Evolutionary conservation across 805 yeast genomes (phyloP), one percentile per base, ranked within the genome.

Genomic region (Wickerhamomyces rabaulensis): DNA sequence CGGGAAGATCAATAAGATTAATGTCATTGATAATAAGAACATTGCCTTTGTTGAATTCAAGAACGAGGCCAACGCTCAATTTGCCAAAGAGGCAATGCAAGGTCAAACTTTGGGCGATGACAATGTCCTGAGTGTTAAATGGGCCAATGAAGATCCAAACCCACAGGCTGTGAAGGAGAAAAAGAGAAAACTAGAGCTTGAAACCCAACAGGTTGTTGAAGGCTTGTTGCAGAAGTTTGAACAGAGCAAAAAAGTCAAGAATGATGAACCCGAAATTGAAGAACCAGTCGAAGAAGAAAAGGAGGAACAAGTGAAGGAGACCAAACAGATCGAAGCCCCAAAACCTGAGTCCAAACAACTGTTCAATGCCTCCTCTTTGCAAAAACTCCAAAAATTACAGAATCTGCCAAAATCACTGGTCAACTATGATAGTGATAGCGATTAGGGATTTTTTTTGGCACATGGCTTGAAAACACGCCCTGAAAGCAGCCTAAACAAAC

Each of bases 31-130:
- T 44, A 67, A 68, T 22, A 82, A 83, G 57, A 78, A 80, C 36
- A 80, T 91, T 58, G 96, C 91, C 0, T 91, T 92, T 67, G 78
- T 94, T 7, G 83, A 86, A 1, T 92, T 69, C 59, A 72, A 71
- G 47, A 63, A 73, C 31, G 96, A 88, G 56, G 63, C 75, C 19
- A 82, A 77, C 59, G 97, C 97, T 0, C 97, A 92, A 63, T 94
- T 92, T 71, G 96, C 97, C 0, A 87, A 88, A 57, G 98, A 92
- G 63, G 96, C 96, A 1, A 88, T 92, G 96, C 78, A 84, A 36
- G 82, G 83, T 39, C 98, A 92, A 62, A 75, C 86, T 9, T 62
- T 91, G 8, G 75, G 82, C 44, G 80, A 76, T 39, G 75, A 77
- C 47, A 96, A 86, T 51, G 75, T 82, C 0, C 64, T 91, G 39